Conservation (phyloP, 169 alveolate genomes). For the Plasmodium coatneyi region DNA sequence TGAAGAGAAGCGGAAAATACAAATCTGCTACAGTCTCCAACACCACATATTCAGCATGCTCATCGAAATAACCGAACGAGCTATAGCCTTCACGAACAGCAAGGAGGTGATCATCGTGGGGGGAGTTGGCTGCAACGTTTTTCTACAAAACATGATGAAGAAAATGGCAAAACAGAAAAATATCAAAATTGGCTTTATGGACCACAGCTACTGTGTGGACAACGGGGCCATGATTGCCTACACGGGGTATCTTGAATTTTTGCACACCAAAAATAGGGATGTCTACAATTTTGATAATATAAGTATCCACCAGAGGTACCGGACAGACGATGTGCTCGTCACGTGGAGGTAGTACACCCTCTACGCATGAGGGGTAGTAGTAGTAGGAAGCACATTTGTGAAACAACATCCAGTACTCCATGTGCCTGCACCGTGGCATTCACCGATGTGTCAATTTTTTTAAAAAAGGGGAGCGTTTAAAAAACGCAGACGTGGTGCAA, state of each 20-base stretch:
- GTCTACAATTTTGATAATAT: conserved; percentile 76
- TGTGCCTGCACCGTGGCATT: not conserved
- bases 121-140: conserved; percentile 98
- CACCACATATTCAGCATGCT: conserved; percentile 98
- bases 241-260: conserved; percentile 82
- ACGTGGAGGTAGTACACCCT: conserved; percentile 75
- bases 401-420: not conserved
- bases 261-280: conserved; percentile 31
- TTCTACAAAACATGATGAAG: conserved; percentile 96
- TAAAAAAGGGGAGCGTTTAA: not conserved
- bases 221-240: conserved; percentile 99
- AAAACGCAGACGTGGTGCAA: not conserved
- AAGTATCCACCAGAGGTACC: conserved; percentile 82
- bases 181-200: conserved; percentile 97
- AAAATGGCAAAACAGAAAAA: conserved; percentile 96
- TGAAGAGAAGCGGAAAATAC: conserved; percentile 84
- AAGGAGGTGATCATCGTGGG: conserved; percentile 97
- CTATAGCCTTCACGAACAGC: conserved; percentile 97
- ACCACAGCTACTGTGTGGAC: conserved; percentile 98
- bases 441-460: not conserved
- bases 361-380: not conserved
- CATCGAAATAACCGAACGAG: conserved; percentile 98
- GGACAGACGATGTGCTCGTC: conserved; percentile 84
- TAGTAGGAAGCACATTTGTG: not conserved
- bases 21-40: conserved; percentile 95